These are phyloP conservation scores for Metschnikowia noctiluminum DNA, from an alignment of 805 yeast species.

Conservation along the genomic window DNA sequence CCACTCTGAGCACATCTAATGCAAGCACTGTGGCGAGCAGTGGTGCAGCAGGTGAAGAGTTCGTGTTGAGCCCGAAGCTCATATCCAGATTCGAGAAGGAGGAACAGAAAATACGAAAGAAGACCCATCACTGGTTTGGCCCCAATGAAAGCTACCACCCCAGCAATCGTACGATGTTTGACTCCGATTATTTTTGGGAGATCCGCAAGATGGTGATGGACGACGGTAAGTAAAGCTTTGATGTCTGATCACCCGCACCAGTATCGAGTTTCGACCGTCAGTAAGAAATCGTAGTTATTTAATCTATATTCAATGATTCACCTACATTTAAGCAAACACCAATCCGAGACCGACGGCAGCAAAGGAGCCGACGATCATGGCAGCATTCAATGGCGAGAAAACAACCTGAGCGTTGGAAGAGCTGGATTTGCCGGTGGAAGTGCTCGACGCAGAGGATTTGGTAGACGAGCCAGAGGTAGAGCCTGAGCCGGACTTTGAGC, in stretches of 20 bases:
- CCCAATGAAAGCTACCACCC: conserved; percentile 26
- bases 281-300: too few species aligned
- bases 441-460: conserved; percentile 26
- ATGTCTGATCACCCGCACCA: neutral
- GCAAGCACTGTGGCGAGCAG: conserved; percentile 13
- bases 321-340: conserved; percentile 15
- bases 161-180: conserved; percentile 13
- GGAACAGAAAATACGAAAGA: too few species aligned
- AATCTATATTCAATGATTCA: too few species aligned
- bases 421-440: conserved; percentile 19
- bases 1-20: conserved; percentile 29
- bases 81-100: conserved; percentile 34
- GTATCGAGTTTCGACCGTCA: too few species aligned
- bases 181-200: conserved; percentile 38
- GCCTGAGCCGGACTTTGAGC: conserved; percentile 19
- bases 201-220: conserved; percentile 42
- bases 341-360: conserved; percentile 29
- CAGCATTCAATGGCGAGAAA: conserved; percentile 17
- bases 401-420: conserved; percentile 22
- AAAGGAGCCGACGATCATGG: conserved; percentile 22
- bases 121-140: conserved; percentile 38
- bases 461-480: conserved; percentile 34
- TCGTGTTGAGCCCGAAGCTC: conserved; percentile 16
- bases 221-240: conserved; percentile 13
- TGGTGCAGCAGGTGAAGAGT: conserved; percentile 11